phyloP scores from a whole-genome alignment of 352 stramenopile genomes.

The Pythium biforme region DNA sequence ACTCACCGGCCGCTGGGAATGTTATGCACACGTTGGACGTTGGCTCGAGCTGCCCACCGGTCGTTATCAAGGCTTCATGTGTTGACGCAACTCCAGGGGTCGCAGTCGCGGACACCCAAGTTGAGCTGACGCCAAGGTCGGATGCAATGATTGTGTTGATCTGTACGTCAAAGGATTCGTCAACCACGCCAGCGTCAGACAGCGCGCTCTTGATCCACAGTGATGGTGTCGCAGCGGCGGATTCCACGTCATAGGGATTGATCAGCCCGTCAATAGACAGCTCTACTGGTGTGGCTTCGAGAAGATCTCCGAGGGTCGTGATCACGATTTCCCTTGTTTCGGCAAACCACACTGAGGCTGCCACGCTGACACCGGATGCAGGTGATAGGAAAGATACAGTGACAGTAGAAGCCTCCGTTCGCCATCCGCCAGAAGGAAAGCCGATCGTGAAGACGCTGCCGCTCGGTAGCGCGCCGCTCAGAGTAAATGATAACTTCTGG shows the following conservation, averaged over 20 bases:
- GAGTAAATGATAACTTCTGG: constrained; percentile 37
- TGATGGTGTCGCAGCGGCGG: not conserved
- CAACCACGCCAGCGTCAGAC: constrained; percentile 43
- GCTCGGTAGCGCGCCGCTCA: constrained; percentile 51
- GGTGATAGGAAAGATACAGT: constrained; percentile 36
- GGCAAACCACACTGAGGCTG: constrained; percentile 33
- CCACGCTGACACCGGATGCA: constrained; percentile 31
- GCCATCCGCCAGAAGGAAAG: constrained; percentile 44
- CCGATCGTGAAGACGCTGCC: constrained; percentile 42
- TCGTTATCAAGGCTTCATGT: constrained; percentile 41
- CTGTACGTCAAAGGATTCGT: constrained; percentile 39
- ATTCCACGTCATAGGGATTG: constrained; percentile 45
- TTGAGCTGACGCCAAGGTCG: constrained; percentile 24
- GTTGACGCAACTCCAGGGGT: constrained; percentile 52
- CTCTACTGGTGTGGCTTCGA: constrained; percentile 34
- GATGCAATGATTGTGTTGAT: constrained; percentile 46
- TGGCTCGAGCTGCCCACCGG: constrained; percentile 40
- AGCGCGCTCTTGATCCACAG: constrained; percentile 41
- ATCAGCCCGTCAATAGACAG: constrained; percentile 48
- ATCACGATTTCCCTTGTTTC: constrained; percentile 32
- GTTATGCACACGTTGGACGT: constrained; percentile 42
- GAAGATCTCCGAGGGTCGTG: constrained; percentile 39
- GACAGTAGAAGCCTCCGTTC: constrained; percentile 20
- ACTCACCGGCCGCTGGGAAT: constrained; percentile 27
- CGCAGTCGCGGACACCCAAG: constrained; percentile 37